Evolutionary conservation across 169 alveolate species (phyloP).

Genomic region (Eimeria tenella): DNA sequence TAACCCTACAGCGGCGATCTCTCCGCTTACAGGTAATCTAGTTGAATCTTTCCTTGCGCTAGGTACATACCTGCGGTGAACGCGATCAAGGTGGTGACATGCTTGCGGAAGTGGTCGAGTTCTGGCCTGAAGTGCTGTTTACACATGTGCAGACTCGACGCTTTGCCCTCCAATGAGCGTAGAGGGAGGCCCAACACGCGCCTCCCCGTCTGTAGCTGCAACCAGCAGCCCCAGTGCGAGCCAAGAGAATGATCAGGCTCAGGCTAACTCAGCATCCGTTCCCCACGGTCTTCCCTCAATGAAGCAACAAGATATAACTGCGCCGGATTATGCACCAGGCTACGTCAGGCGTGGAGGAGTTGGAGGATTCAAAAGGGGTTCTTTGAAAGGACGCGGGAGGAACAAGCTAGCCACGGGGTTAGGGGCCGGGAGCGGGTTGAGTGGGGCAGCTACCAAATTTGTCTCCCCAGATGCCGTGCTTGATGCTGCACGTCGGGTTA

Average conservation of each 20-base stretch:
- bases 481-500: constrained; percentile 35
- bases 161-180: constrained; percentile 54
- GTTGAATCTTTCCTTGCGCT: too few species aligned
- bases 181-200: constrained; percentile 35
- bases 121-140: not conserved
- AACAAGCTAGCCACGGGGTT: not conserved
- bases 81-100: too few species aligned
- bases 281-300: constrained; percentile 37
- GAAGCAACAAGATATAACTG: not conserved
- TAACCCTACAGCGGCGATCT: too few species aligned
- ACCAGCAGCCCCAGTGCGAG: constrained; percentile 65
- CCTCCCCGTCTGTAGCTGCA: constrained; percentile 52
- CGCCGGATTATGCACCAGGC: constrained; percentile 7
- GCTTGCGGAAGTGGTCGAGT: too few species aligned
- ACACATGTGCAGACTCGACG: constrained; percentile 7
- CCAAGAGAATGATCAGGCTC: constrained; percentile 70
- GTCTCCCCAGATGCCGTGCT: constrained; percentile 51
- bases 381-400: constrained; percentile 18
- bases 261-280: constrained; percentile 34
- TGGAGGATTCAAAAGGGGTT: not conserved
- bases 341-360: constrained; percentile 25
- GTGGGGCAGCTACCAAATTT: constrained; percentile 33
- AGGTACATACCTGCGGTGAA: too few species aligned
- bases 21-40: too few species aligned
- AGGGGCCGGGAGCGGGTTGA: not conserved